Base-by-base conservation (phyloP, 2,329 filamentous ascomycete species). In the Colletotrichum sp. region DNA sequence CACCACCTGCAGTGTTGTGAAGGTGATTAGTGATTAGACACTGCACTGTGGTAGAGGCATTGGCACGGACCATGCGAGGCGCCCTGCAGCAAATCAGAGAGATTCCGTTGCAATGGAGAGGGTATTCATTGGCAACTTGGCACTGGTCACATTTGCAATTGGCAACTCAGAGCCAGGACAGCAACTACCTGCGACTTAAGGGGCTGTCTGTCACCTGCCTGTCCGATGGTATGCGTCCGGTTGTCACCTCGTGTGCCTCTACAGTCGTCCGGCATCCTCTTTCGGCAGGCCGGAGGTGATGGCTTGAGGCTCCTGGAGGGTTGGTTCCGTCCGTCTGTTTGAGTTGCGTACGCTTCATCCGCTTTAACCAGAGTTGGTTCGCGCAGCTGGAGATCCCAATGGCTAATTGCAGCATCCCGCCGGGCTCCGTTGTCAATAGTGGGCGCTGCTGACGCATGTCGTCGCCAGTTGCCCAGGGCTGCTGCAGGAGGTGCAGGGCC, bases 311-410 rank as follows among this genome's bases (percentile, higher is more conserved):
- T 52, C 36, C 43, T 70, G 71, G 71, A 73, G 71, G 60, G 28
- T 55, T 38, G 58, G 60, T 62, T 71, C 71, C 60, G 71, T 32
- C 56, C 16, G 34, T 73, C 71, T 34, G 16, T 65, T 73, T 43
- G 36, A 64, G 34, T 21, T 66, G 62, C 36, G 34, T 64, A 64
- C 56, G 36, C 24, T 48, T 26, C 67, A 36, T 34, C 30, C 7
- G 32, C 30, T 38, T 32, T 30, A 30, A 32, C 21, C 55, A 61
- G 16, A 70, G 18, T 58, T 32, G 32, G 48, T 30, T 56, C 66
- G 32, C 24, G 18, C 43, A 52, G 43, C n/a, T 61, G 32, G 60
- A 64, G 60, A 36, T 64, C n/a, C 24, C 43, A 68, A 28, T 43
- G 52, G 24, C 62, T 66, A 66, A n/a, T 68, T 38, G 66, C 21